Evolutionary conservation across 2,329 filamentous ascomycete genomes (phyloP).

Genomic region (Arthrobotrys megalospora): DNA sequence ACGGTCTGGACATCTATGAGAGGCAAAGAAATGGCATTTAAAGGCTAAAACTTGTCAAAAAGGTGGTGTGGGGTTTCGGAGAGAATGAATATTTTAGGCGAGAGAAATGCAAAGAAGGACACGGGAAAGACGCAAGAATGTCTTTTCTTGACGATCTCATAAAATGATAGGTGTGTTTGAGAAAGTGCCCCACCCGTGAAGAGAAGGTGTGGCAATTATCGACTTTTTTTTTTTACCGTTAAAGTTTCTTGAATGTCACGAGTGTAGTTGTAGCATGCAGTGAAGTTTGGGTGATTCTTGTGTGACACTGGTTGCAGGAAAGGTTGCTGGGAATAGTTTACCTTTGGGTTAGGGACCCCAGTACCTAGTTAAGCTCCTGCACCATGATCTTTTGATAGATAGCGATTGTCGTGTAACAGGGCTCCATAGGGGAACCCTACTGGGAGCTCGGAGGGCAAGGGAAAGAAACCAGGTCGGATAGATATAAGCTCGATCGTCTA

Average conservation of each 20-base stretch:
- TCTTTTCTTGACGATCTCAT: constrained; percentile 44
- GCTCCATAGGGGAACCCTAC: constrained; percentile 19
- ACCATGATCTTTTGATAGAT: constrained; percentile 37
- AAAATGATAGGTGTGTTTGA: constrained; percentile 26
- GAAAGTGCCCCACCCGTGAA: constrained; percentile 10
- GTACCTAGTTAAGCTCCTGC: constrained; percentile 25
- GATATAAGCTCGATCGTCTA: constrained; percentile 14
- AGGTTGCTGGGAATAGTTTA: background rate
- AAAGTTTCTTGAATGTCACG: constrained; percentile 39
- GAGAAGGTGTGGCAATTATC: constrained; percentile 49
- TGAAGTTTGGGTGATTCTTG: constrained; percentile 33
- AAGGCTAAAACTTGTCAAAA: constrained; percentile 17
- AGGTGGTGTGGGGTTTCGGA: constrained; percentile 41
- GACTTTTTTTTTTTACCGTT: constrained; percentile 13
- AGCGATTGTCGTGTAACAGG: constrained; percentile 58
- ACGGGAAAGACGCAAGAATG: constrained; percentile 59
- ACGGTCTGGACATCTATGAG: constrained; percentile 11
- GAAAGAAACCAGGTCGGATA: constrained; percentile 22
- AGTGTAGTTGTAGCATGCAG: constrained; percentile 36
- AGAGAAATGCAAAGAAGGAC: constrained; percentile 35
- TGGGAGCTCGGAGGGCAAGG: constrained; percentile 10
- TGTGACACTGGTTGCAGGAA: constrained; percentile 29
- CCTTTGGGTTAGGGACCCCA: constrained; percentile 16
- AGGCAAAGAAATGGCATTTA: constrained; percentile 19
- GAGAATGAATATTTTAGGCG: constrained; percentile 45